Percentiles rank a stretch among this genome's conserved stretches.
These are phyloP conservation scores for Marasmius oreades DNA, from an alignment of 1,284 basidiomycete genomes.

Conservation along the genomic window DNA sequence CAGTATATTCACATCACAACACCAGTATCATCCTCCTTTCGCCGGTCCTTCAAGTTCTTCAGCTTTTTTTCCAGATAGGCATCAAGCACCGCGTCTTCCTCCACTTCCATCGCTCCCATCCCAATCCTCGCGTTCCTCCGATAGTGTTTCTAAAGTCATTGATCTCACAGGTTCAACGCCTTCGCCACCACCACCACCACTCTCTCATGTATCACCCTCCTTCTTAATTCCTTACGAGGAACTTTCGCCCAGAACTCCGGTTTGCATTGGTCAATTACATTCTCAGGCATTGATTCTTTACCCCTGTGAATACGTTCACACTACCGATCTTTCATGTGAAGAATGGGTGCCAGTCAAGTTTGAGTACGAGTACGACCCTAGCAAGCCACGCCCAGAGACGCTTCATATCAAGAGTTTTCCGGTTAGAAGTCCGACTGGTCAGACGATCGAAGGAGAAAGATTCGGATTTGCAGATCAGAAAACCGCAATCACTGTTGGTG, in stretches of 20 bases:
- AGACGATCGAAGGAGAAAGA: slow-evolving; percentile 52
- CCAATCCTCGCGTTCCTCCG: slow-evolving; percentile 18
- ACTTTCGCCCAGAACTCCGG: slow-evolving; percentile 69
- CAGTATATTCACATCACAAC: slow-evolving; percentile 11
- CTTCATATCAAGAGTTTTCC: slow-evolving; percentile 79
- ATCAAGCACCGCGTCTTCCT: slow-evolving; percentile 19
- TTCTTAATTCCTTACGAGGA: slow-evolving; percentile 39
- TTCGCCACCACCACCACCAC: slow-evolving; percentile 57
- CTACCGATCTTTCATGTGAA: slow-evolving; percentile 37
- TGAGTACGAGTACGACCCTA: slow-evolving; percentile 62
- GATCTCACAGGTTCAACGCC: slow-evolving; percentile 76
- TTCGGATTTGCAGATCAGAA: slow-evolving; percentile 88
- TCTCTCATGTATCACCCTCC: slow-evolving; percentile 19
- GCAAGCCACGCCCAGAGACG: slow-evolving; percentile 62
- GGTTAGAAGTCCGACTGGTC: slow-evolving; percentile 43
- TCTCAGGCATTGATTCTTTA: slow-evolving; percentile 85
- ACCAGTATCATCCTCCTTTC: slow-evolving; percentile 45
- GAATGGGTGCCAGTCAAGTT: slow-evolving; percentile 81
- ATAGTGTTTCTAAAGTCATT: slow-evolving; percentile 52
- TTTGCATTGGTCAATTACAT: slow-evolving; percentile 85
- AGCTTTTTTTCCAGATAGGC: slow-evolving; percentile 20
- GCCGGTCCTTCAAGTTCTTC: slow-evolving; percentile 36
- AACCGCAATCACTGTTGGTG: slow-evolving; percentile 73
- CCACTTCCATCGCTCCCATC: slow-evolving; percentile 18
- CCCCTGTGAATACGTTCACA: slow-evolving; percentile 69